A percentile compares a stretch with the other conserved stretches of the same genome.
phyloP scores from a whole-genome alignment of 192 early-diverging fungal species.

The Neocallimastix lanati region DNA sequence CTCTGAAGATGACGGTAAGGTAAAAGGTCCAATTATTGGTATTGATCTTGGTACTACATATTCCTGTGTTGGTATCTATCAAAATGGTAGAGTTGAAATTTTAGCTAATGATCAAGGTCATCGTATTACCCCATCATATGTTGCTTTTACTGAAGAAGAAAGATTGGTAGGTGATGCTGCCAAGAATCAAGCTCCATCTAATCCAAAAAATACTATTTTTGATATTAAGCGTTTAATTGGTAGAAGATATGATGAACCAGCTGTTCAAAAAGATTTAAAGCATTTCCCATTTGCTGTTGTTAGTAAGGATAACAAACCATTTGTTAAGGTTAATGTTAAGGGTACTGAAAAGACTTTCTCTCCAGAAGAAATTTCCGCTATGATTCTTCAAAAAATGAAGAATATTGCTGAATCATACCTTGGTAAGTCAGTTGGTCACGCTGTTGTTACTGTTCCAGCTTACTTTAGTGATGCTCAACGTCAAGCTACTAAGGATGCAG shows the following conservation, averaged over 20 bases:
- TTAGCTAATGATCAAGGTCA: conserved; percentile 93
- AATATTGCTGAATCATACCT: conserved; percentile 79
- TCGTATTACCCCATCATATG: conserved; percentile 89
- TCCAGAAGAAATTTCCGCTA: conserved; percentile 93
- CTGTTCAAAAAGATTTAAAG: conserved; percentile 84
- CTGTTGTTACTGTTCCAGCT: conserved; percentile 90
- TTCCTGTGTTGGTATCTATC: conserved; percentile 84
- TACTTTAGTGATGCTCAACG: conserved; percentile 94
- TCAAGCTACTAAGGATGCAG: conserved; percentile 84
- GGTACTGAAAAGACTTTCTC: conserved; percentile 68
- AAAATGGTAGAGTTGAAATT: conserved; percentile 91
- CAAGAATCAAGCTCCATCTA: conserved; percentile 80
- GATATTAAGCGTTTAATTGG: conserved; percentile 88
- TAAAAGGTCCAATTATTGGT: conserved; percentile 37
- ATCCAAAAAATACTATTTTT: conserved; percentile 82
- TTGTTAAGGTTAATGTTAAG: conserved; percentile 69
- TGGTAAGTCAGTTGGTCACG: conserved; percentile 70
- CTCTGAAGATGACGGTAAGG: not conserved
- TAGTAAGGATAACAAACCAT: conserved; percentile 62
- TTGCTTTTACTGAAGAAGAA: conserved; percentile 81
- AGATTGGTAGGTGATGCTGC: conserved; percentile 84
- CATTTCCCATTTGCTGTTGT: conserved; percentile 86
- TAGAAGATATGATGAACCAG: conserved; percentile 70
- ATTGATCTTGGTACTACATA: conserved; percentile 88
- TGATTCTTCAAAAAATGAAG: conserved; percentile 92